Percentiles rank a stretch among this genome's conserved stretches.
These are phyloP conservation scores for Tylopilus orsonianus DNA, from an alignment of 1,284 basidiomycete genomes.

Conservation along the genomic window DNA sequence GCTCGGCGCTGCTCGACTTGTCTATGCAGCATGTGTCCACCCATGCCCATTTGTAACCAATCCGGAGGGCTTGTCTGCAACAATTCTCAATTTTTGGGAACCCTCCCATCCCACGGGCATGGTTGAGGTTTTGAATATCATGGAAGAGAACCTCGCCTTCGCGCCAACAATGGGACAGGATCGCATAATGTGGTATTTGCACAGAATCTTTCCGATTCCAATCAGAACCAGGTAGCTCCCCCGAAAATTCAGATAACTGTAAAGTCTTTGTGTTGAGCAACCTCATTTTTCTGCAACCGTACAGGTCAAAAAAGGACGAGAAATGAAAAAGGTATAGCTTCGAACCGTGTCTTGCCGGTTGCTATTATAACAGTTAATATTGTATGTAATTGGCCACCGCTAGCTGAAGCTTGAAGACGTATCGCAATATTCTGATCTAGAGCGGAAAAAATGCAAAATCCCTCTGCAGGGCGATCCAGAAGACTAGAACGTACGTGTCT, in stretches of 20 bases:
- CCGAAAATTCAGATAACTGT: neutral
- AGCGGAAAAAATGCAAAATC: too few relatives aligned
- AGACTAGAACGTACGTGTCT: too few relatives aligned
- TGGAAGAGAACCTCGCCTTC: conserved; percentile 9
- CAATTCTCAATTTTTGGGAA: conserved; percentile 9
- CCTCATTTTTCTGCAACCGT: neutral
- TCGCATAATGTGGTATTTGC: conserved; percentile 13
- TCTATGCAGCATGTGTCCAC: conserved; percentile 85
- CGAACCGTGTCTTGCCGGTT: too few relatives aligned
- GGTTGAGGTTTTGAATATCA: conserved; percentile 5
- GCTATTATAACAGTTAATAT: too few relatives aligned
- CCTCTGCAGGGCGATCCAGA: too few relatives aligned
- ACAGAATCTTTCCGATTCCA: neutral
- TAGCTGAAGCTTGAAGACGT: too few relatives aligned
- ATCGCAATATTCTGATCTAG: too few relatives aligned
- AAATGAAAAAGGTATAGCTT: too few relatives aligned
- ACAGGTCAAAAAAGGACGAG: too few relatives aligned
- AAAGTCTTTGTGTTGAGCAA: neutral
- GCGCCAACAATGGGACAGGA: conserved; percentile 16
- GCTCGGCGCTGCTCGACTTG: conserved; percentile 77
- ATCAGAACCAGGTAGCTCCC: neutral
- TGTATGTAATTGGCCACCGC: too few relatives aligned
- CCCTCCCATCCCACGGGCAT: conserved; percentile 4
- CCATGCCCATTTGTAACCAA: too few relatives aligned
- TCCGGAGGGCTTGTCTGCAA: conserved; percentile 62